Evolutionary conservation across 805 yeast species (phyloP).

Genomic region (Wickerhamomyces xylosicus): DNA sequence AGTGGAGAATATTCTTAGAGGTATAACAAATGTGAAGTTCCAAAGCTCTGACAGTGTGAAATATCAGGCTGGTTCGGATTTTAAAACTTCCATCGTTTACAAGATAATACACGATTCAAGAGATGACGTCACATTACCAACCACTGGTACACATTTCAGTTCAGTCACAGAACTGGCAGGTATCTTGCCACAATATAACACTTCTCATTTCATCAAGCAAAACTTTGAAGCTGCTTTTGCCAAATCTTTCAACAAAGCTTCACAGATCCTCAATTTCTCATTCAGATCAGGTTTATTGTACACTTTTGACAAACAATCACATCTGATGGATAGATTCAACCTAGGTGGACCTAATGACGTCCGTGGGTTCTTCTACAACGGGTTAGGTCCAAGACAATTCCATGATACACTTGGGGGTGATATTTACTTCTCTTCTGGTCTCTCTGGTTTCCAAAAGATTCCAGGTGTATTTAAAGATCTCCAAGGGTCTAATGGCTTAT

Average conservation of each 20-base stretch:
- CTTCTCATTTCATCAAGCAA: conserved; percentile 24
- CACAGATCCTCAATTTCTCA: conserved; percentile 39
- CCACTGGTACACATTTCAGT: conserved; percentile 29
- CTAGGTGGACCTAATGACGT: conserved; percentile 73
- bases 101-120: conserved; percentile 32
- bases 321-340: conserved; percentile 71
- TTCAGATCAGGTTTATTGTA: conserved; percentile 47
- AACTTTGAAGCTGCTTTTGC: conserved; percentile 25
- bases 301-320: conserved; percentile 29
- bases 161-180: conserved; percentile 36
- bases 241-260: conserved; percentile 17
- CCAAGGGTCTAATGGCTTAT: conserved; percentile 37
- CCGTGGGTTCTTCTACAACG: conserved; percentile 57
- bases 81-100: conserved; percentile 44
- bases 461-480: too few species aligned
- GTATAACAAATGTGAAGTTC: conserved; percentile 25
- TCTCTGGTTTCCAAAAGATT: conserved; percentile 46
- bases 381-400: conserved; percentile 52
- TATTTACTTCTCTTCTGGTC: conserved; percentile 42
- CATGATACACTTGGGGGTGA: conserved; percentile 62
- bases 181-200: conserved; percentile 7
- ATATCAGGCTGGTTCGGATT: conserved; percentile 47
- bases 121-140: conserved; percentile 30
- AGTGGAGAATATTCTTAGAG: conserved; percentile 32
- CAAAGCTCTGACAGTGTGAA: conserved; percentile 46